Base-by-base conservation (phyloP, 805 yeast species). In the Metahyphopichia silvanorum region DNA sequence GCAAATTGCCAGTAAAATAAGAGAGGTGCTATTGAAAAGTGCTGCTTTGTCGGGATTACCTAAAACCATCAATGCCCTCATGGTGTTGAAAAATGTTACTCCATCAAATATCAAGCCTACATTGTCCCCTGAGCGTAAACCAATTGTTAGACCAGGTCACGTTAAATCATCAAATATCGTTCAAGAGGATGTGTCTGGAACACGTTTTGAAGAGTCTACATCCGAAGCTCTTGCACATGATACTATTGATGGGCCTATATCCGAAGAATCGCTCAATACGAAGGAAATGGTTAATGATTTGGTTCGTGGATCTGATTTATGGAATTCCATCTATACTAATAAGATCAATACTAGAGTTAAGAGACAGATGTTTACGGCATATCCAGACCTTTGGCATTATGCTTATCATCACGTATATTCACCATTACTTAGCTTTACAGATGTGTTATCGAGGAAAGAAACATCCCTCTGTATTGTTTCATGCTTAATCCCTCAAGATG, bases 401-500 rank as follows among this genome's bases (percentile, higher is more conserved):
- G 77, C 91, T 0, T 62, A 80, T 31, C 75, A 77, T 33, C 78
- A 82, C 51, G 89, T 83, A 11, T 89, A 89, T 51, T 76, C 86
- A 1, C 87, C 94, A 4, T 58, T 89, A 21, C 67, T 89, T 39
- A 81, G 95, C 14, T 82, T 60, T 53, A 73, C 78, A 12, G 80
- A 69, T 3, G 69, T 86, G 1, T 57, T 89, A 18, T 50, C 68
- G 4, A 78, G 83, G 1, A 69, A 66, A 41, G 95, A 87, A 42
- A 82, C 96, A 1, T 79, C 91, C 20, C 52, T 86, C 37, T 80
- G 86, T 20, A 77, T 89, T 2, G 74, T 89, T 12, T 80, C 94
- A 1, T 72, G 91, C 39, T 68, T 89, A 43, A 79, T 89, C 8
- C 96, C 97, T 1, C 96, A 86, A 52, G 95, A 89, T 55, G 96